These are phyloP conservation scores for Cyclocybe aegerita DNA, from an alignment of 768 basidiomycete genomes.

Conservation along the genomic window DNA sequence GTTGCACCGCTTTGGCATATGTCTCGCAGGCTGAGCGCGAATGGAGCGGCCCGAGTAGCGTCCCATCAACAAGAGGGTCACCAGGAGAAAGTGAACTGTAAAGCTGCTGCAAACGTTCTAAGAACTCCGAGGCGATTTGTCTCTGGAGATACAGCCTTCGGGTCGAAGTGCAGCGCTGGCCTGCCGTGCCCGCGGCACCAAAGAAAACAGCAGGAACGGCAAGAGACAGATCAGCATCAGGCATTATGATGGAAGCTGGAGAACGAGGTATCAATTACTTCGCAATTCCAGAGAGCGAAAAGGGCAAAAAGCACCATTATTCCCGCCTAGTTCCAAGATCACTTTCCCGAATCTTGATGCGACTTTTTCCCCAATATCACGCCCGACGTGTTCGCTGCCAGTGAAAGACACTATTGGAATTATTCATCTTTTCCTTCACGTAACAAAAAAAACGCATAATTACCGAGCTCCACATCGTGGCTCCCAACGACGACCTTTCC, in stretches of 20 bases:
- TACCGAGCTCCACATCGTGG: slow-evolving; percentile 76
- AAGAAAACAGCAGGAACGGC: slow-evolving; percentile 92
- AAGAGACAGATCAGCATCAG: slow-evolving; percentile 88
- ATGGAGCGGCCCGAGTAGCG: slow-evolving; percentile 88
- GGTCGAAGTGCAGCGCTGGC: slow-evolving; percentile 88
- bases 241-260: slow-evolving; percentile 86
- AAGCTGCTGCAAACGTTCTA: slow-evolving; percentile 68
- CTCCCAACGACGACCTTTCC: slow-evolving; percentile 81
- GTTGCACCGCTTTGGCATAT: slow-evolving; percentile 62
- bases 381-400: slow-evolving; percentile 86
- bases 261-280: slow-evolving; percentile 15
- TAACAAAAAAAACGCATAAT: slow-evolving; percentile 8
- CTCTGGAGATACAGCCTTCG: slow-evolving; percentile 88
- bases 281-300: slow-evolving; percentile 4
- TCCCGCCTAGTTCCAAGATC: slow-evolving; percentile 91
- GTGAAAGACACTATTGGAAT: slow-evolving; percentile 81
- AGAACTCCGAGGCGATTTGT: slow-evolving; percentile 71
- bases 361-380: slow-evolving; percentile 84
- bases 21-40: slow-evolving; percentile 61
- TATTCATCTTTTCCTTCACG: slow-evolving; percentile 8
- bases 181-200: slow-evolving; percentile 82
- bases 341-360: slow-evolving; percentile 88
- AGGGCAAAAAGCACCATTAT: slow-evolving; percentile 66
- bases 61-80: slow-evolving; percentile 75
- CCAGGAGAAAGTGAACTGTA: slow-evolving; percentile 76